Evolutionary conservation across 768 basidiomycete genomes (phyloP), one percentile per base, ranked within the genome.

Genomic region (Amanita rubescens): DNA sequence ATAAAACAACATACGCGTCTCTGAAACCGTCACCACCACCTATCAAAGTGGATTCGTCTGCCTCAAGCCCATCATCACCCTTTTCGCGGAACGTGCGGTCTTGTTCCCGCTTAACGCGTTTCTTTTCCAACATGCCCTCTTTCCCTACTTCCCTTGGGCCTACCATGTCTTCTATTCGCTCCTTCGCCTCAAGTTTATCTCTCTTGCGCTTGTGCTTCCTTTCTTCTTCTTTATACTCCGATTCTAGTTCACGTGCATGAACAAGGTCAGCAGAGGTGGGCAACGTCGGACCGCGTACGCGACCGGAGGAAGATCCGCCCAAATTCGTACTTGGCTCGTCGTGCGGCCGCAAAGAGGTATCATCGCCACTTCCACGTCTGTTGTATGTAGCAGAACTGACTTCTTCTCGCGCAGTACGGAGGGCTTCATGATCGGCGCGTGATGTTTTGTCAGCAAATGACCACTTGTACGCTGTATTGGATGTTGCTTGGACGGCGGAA

Each of bases 111-210:
- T 75, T 77, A 35, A 80, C 83, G 27, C 81, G 72, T 67, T 92
- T 90, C 74, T 93, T 93, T 72, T 94, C 94, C 56, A 94, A 65
- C 78, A 87, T 81, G 2, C 84, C 88, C 59, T 94, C 94, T 51
- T 82, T 74, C 1, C 94, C 94, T 3, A 87, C 82, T 55, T 81
- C 78, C 58, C 82, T 82, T n/a, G 92, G 90, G 8, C 86, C 85
- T 1, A 88, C 84, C 67, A 83, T 69, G 27, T 94, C 90, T 61
- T 93, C 89, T 12, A 89, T 52, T 35, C 81, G 73, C 2, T 87
- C 85, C 61, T 81, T 84, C 15, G 77, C 80, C 57, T 86, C 84
- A 45, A 71, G 67, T 35, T 78, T 78, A 34, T 85, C 82, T 0
- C 83, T 77, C 61, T 90, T 91, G 20, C 87, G 81, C 57, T 82